These are phyloP conservation scores for Spinellus fusiger DNA, from an alignment of 192 early-diverging fungal species.

Conservation along the genomic window DNA sequence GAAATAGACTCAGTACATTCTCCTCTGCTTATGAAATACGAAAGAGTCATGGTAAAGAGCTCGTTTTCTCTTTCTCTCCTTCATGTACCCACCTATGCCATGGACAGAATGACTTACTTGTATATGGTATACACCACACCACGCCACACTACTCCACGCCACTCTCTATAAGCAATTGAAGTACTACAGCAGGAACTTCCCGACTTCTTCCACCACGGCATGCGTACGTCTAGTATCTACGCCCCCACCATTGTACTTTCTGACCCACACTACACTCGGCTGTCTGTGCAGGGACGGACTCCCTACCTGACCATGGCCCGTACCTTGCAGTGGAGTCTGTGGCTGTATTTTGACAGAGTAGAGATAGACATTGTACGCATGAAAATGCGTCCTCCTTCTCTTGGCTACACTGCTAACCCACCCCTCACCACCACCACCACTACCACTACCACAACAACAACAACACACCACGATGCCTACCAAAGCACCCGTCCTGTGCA, in stretches of 20 bases:
- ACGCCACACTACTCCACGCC: no score
- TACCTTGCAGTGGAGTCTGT: slow-evolving; percentile 49
- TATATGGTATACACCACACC: no score
- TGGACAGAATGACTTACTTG: no score
- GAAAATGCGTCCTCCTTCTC: slow-evolving; percentile 23
- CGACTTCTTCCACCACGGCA: slow-evolving; percentile 43
- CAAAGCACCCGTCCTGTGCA: slow-evolving; percentile 12
- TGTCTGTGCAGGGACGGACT: slow-evolving; percentile 40
- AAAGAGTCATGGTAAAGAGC: no score
- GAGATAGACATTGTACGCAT: slow-evolving; percentile 41
- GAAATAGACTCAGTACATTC: no score
- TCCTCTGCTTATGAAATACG: no score
- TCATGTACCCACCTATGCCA: no score
- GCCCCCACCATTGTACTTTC: slow-evolving; percentile 40
- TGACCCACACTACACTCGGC: slow-evolving; percentile 49
- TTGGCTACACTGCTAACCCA: no score
- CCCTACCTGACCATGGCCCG: slow-evolving; percentile 45
- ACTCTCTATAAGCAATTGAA: slow-evolving; percentile 51
- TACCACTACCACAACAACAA: neutral
- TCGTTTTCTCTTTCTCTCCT: no score
- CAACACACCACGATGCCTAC: neutral
- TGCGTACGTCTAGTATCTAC: slow-evolving; percentile 42
- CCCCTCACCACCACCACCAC: neutral
- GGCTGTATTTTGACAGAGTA: slow-evolving; percentile 46
- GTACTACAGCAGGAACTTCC: slow-evolving; percentile 44